A percentile compares a stretch with the other conserved stretches of the same genome.
Evolutionary conservation across 129 eudicot genomes (phyloP).

Genomic region (Helichrysum umbraculigerum): DNA sequence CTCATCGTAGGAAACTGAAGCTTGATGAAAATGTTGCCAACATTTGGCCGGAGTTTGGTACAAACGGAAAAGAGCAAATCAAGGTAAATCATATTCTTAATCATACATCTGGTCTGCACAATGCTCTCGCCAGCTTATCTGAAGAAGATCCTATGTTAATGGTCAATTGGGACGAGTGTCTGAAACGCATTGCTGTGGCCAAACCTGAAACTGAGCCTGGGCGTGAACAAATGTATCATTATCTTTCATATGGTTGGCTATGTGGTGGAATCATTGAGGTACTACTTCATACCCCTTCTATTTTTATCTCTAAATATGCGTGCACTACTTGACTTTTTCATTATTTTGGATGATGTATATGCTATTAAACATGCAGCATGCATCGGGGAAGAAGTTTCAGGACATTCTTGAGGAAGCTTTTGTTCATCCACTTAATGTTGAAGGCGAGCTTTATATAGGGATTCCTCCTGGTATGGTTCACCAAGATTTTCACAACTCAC

Average conservation of each 20-base stretch:
- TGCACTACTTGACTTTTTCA: not conserved
- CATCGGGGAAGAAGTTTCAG: constrained; percentile 83
- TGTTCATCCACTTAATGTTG: constrained; percentile 71
- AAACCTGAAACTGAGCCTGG: constrained; percentile 91
- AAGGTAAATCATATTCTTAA: constrained; percentile 96
- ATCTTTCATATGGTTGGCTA: constrained; percentile 90
- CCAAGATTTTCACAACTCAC: not conserved
- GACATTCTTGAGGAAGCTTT: constrained; percentile 93
- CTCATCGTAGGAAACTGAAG: constrained; percentile 66
- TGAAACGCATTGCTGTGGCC: constrained; percentile 48
- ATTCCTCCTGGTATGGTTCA: constrained; percentile 79
- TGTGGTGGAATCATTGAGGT: constrained; percentile 98
- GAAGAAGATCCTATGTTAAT: constrained; percentile 68
- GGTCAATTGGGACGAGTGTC: constrained; percentile 81
- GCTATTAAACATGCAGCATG: constrained; percentile 51
- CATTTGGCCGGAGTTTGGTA: constrained; percentile 82
- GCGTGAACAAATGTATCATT: constrained; percentile 76
- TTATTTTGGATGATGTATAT: not conserved
- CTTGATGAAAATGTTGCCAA: constrained; percentile 74
- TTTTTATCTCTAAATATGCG: not conserved
- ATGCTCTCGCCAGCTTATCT: constrained; percentile 58
- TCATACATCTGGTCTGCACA: constrained; percentile 92
- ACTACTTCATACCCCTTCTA: not conserved
- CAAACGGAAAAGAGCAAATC: constrained; percentile 71
- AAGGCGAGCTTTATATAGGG: constrained; percentile 95